A percentile compares a stretch with the other conserved stretches of the same genome.
These are phyloP conservation scores for Mycena vitilis DNA, from an alignment of 768 basidiomycete species.

Conservation along the genomic window DNA sequence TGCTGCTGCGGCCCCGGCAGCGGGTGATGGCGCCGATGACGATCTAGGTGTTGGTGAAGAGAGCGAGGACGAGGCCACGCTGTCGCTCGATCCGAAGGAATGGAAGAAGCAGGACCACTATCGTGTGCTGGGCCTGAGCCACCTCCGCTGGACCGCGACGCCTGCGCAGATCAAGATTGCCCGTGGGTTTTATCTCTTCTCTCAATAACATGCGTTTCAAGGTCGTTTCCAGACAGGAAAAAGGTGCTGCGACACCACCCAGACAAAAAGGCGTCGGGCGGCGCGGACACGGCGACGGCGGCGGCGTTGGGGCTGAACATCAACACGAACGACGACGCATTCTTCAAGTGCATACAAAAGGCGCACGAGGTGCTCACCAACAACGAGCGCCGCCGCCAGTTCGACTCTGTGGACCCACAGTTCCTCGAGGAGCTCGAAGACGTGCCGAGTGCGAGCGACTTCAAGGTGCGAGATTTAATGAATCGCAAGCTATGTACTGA, in stretches of 20 bases:
- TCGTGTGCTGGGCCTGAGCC: conserved; percentile 93
- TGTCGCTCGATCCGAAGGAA: conserved; percentile 92
- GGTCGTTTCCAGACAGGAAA: conserved; percentile 78
- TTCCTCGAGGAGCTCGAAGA: conserved; percentile 75
- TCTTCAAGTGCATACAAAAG: conserved; percentile 99
- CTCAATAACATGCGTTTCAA: not conserved
- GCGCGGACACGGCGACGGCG: conserved; percentile 43
- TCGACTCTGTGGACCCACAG: conserved; percentile 93
- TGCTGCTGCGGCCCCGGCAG: conserved; percentile 52
- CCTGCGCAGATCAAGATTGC: conserved; percentile 96
- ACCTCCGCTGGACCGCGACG: conserved; percentile 87
- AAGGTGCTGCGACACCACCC: conserved; percentile 99
- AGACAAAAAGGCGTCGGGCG: conserved; percentile 82
- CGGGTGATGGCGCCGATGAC: conserved; percentile 64
- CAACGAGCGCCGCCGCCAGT: conserved; percentile 89
- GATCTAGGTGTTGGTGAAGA: conserved; percentile 96
- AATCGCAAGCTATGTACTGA: no score
- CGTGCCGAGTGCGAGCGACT: no score
- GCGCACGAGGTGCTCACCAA: conserved; percentile 95
- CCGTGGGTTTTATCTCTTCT: conserved; percentile 65
- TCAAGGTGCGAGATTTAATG: no score
- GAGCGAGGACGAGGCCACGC: conserved; percentile 76
- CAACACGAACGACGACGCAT: conserved; percentile 95
- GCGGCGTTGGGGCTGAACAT: conserved; percentile 69
- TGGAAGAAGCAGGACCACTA: conserved; percentile 99